A percentile compares a stretch with the other conserved stretches of the same genome.
Conservation (phyloP, 805 yeast species). For the Saccharomycopsis sp. region DNA sequence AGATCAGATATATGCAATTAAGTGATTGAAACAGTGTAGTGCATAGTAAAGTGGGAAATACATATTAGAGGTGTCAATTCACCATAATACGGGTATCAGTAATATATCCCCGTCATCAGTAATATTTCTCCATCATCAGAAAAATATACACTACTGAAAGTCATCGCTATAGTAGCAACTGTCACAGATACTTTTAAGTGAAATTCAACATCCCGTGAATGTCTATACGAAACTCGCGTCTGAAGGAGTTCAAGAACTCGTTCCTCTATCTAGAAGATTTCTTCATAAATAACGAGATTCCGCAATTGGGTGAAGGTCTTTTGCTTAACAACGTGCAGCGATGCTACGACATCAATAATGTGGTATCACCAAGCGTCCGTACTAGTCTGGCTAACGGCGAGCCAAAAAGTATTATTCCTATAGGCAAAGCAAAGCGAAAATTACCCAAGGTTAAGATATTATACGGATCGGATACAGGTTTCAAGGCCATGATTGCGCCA, state of each 20-base stretch:
- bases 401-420: background rate
- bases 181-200: too few species aligned
- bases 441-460: background rate
- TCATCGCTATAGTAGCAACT: too few species aligned
- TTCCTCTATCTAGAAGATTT: background rate
- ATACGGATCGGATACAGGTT: background rate
- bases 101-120: too few species aligned
- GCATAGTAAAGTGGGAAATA: too few species aligned
- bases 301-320: background rate
- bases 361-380: background rate
- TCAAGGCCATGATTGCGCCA: background rate
- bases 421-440: background rate
- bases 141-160: too few species aligned
- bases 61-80: too few species aligned
- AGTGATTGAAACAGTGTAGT: too few species aligned
- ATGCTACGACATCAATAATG: background rate
- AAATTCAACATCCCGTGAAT: background rate
- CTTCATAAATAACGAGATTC: background rate
- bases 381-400: too few species aligned
- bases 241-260: background rate
- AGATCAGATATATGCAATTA: too few species aligned
- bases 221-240: background rate
- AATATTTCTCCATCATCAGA: too few species aligned
- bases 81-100: too few species aligned
- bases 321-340: background rate